Conservation (phyloP, 257 asterid species). For the Salvia miltiorrhiza region DNA sequence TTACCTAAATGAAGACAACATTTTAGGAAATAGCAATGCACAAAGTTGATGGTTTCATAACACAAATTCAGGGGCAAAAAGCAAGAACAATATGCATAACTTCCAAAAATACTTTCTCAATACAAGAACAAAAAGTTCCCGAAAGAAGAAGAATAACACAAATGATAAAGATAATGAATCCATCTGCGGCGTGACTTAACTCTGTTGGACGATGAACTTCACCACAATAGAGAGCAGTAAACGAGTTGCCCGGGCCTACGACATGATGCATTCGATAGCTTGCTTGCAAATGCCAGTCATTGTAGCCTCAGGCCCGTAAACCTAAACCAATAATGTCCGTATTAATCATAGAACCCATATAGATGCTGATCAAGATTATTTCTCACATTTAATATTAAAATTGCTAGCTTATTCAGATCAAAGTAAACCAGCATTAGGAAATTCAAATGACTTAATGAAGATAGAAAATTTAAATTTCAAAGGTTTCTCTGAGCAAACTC, state of each 20-base stretch:
- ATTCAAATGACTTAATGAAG: not conserved
- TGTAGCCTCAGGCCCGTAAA: conserved; percentile 89
- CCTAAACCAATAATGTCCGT: conserved; percentile 34
- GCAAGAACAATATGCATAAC: not conserved
- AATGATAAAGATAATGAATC: not conserved
- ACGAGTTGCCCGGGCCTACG: conserved; percentile 19
- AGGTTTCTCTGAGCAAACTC: not conserved
- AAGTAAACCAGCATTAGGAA: not conserved
- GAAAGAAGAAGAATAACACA: not conserved
- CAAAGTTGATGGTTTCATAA: not conserved
- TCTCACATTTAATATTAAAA: not conserved
- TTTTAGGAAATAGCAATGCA: not conserved
- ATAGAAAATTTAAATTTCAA: not conserved
- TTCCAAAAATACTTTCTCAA: not conserved
- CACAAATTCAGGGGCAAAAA: not conserved
- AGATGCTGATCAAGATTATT: not conserved
- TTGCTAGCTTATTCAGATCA: not conserved
- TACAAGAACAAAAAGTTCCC: not conserved
- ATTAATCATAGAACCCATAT: not conserved
- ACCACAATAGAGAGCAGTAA: not conserved
- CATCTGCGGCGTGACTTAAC: not conserved
- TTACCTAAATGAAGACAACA: no score
- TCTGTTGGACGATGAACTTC: not conserved
- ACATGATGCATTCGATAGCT: conserved; percentile 76
- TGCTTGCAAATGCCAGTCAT: conserved; percentile 88